These are phyloP conservation scores for Auricularia sp. DNA, from an alignment of 768 basidiomycete species.

Conservation along the genomic window DNA sequence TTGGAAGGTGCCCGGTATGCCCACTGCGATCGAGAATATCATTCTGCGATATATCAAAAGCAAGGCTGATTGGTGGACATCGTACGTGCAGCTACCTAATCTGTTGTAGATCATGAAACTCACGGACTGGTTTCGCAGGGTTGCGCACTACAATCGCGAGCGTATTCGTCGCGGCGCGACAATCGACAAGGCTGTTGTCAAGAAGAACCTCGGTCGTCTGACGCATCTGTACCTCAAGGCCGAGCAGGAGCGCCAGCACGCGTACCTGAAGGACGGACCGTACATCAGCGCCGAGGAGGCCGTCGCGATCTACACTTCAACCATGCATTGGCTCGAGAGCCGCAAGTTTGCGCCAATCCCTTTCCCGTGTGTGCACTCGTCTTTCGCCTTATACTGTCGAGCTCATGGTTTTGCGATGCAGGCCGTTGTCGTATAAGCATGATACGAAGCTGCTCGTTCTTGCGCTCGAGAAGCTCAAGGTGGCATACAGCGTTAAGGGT, in stretches of 20 bases:
- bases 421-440: slow-evolving; percentile 95
- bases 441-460: slow-evolving; percentile 96
- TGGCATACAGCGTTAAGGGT: slow-evolving; percentile 95
- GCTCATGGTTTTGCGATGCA: slow-evolving; percentile 16
- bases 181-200: slow-evolving; percentile 96
- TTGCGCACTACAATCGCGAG: slow-evolving; percentile 96
- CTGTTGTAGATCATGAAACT: neutral
- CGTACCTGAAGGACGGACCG: slow-evolving; percentile 96
- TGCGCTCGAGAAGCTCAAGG: slow-evolving; percentile 95
- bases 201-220: slow-evolving; percentile 96
- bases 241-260: slow-evolving; percentile 97
- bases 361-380: slow-evolving; percentile 62
- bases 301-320: slow-evolving; percentile 96
- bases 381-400: neutral
- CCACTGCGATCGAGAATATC: slow-evolving; percentile 98
- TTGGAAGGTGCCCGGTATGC: slow-evolving; percentile 99
- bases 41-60: slow-evolving; percentile 98
- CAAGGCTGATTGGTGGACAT: slow-evolving; percentile 99
- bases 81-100: slow-evolving; percentile 31
- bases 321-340: slow-evolving; percentile 97
- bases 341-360: slow-evolving; percentile 98
- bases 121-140: slow-evolving; percentile 29
- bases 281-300: slow-evolving; percentile 99
- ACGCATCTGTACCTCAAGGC: slow-evolving; percentile 97
- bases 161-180: slow-evolving; percentile 95